These are phyloP conservation scores for Pseudogymnoascus sp. DNA, from an alignment of 2,329 filamentous ascomycete species.

Conservation along the genomic window DNA sequence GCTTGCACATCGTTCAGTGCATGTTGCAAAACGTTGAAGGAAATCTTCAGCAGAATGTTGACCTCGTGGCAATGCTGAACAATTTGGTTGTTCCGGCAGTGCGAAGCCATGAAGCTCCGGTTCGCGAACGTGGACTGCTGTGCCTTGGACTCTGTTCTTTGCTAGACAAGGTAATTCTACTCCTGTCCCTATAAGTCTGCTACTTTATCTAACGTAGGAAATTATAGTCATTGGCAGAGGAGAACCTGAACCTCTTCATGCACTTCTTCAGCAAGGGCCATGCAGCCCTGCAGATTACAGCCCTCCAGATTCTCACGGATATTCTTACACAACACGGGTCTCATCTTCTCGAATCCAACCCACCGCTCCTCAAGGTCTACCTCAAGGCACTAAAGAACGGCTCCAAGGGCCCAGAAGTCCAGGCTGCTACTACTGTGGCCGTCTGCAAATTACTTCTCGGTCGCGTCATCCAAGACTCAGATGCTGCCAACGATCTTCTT, in stretches of 20 bases:
- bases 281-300: constrained; percentile 79
- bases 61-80: constrained; percentile 96
- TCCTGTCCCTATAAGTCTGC: not conserved
- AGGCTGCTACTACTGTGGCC: constrained; percentile 73
- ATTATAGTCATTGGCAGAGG: constrained; percentile 68
- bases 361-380: constrained; percentile 77
- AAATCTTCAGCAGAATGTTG: constrained; percentile 79
- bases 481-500: constrained; percentile 66
- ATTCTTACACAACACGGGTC: constrained; percentile 85
- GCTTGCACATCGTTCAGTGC: constrained; percentile 92
- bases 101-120: constrained; percentile 83
- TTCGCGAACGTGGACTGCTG: constrained; percentile 81
- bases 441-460: constrained; percentile 82
- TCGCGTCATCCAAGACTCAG: constrained; percentile 63
- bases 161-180: constrained; percentile 60
- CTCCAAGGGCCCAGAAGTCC: constrained; percentile 63
- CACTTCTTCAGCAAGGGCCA: constrained; percentile 95
- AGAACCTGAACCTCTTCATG: constrained; percentile 88
- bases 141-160: constrained; percentile 88
- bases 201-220: constrained; percentile 14
- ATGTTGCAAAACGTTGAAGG: constrained; percentile 92
- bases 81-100: constrained; percentile 94
- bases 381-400: constrained; percentile 71
- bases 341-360: constrained; percentile 61
- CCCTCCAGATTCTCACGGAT: constrained; percentile 86